These are phyloP conservation scores for Cylindricascospora bacillispora DNA, from an alignment of 1,139 yeast genomes.

Conservation along the genomic window DNA sequence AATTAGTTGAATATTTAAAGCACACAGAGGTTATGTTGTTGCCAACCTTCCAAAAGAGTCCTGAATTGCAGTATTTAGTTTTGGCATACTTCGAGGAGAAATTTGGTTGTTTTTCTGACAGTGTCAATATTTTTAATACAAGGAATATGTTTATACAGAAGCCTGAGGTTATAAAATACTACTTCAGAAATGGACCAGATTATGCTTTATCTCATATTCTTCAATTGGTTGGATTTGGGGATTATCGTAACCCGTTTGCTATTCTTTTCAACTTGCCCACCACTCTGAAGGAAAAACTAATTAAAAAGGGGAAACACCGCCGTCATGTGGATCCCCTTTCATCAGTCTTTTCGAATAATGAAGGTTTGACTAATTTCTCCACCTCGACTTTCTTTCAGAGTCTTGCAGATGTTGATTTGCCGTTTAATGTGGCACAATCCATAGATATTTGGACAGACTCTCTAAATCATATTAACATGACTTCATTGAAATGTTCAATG, in stretches of 20 bases:
- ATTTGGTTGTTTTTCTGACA: slow-evolving; percentile 2
- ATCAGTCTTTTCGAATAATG: slow-evolving; percentile 4
- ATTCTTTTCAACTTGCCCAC: slow-evolving; percentile 57
- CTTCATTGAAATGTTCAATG: slow-evolving; percentile 53
- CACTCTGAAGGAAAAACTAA: slow-evolving; percentile 50
- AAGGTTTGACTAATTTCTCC: slow-evolving; percentile 20
- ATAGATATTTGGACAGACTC: slow-evolving; percentile 46
- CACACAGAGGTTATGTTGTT: slow-evolving; percentile 27
- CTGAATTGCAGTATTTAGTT: slow-evolving; percentile 45
- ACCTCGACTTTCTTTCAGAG: slow-evolving; percentile 15
- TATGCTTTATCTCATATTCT: slow-evolving; percentile 66
- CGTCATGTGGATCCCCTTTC: neutral
- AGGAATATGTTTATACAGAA: slow-evolving; percentile 35
- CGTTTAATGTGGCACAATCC: slow-evolving; percentile 16
- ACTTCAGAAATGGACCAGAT: slow-evolving; percentile 62
- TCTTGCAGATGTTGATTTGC: slow-evolving; percentile 3
- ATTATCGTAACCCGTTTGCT: slow-evolving; percentile 62
- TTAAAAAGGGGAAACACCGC: slow-evolving; percentile 21
- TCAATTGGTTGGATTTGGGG: slow-evolving; percentile 67
- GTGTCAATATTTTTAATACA: slow-evolving; percentile 30
- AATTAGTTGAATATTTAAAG: slow-evolving; percentile 25
- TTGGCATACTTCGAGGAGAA: slow-evolving; percentile 2
- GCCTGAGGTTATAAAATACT: slow-evolving; percentile 51
- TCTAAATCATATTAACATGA: slow-evolving; percentile 44
- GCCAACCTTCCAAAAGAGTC: slow-evolving; percentile 34